Base-by-base conservation (phyloP, 2,329 filamentous ascomycete species). In the Fusarium pseudoanthophilum region DNA sequence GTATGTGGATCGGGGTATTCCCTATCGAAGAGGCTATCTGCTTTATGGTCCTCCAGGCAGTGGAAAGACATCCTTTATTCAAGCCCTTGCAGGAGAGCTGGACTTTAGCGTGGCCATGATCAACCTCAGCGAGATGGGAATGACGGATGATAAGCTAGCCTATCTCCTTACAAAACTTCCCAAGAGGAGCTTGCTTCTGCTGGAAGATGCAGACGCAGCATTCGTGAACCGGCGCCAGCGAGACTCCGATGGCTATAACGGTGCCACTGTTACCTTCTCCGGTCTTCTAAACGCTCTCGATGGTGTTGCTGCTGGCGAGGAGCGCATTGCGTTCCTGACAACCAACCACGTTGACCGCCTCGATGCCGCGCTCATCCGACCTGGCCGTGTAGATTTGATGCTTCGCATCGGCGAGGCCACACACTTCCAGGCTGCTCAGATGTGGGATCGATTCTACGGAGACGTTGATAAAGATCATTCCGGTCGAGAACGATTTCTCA, bases 381-480 rank as follows among this genome's bases (percentile, higher is more conserved):
- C 96, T 1, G 96, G 96, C 2, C 89, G 96, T 55, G 95, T 99
- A 2, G 96, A 99, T 82, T 93, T 98, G 92, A 96, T 94, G 75
- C 89, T 97, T 7, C 90, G 94, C 61, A 92, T 99, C 55, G 95
- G 95, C 42, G 93, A 97, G 82, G 95, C 95, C 37, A 95, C 93
- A 6, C 87, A 90, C 66, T 92, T 93, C 80, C 96, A 98, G 83
- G 95, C 97, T 24, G 89, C 86, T 20, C 87, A 92, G 81, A 93
- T 99, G 84, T 99, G 95, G 95, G 92, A 97, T 81, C 91, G 96
- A 26, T 99, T 98, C 84, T 99, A 98, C 79, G 92, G 93, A 8
- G 93, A 97, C 39, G 85, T 94, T 30, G 95, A 97, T 78, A 74
- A 78, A 2, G 87, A 90, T 61, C 90, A 91, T 21, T 82, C 83